Conservation (phyloP, 176 grass and related monocot species). For the Carex parvula region DNA sequence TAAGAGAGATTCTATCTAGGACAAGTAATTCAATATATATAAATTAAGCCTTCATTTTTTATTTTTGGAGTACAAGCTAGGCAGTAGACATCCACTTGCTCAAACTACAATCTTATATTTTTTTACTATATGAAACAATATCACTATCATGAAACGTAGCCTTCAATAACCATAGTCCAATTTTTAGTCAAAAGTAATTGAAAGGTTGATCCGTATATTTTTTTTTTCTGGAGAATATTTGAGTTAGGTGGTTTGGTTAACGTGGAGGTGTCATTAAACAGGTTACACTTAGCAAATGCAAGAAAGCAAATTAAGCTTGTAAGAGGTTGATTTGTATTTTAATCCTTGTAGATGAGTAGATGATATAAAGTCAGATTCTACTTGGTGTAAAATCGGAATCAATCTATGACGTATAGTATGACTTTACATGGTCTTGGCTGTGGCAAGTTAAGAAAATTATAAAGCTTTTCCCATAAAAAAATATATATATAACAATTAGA, state of each 20-base stretch:
- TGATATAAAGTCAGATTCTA: neutral
- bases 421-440: neutral
- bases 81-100: neutral
- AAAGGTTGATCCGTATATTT: neutral
- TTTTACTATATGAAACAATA: neutral
- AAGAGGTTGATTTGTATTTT: constrained; percentile 6
- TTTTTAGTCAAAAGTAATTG: neutral
- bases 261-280: neutral
- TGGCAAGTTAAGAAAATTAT: neutral
- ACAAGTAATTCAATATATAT: neutral
- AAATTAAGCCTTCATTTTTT: neutral
- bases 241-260: neutral
- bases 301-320: neutral
- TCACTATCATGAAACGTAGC: too few species aligned
- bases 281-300: neutral
- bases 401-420: neutral
- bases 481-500: neutral
- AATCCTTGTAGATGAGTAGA: neutral
- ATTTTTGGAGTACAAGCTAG: neutral
- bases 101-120: neutral
- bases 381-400: neutral
- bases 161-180: neutral
- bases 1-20: neutral
- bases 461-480: neutral
- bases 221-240: neutral